Base-by-base conservation (phyloP, 768 basidiomycete species). In the Rhodosporidiobolus odoratus region DNA sequence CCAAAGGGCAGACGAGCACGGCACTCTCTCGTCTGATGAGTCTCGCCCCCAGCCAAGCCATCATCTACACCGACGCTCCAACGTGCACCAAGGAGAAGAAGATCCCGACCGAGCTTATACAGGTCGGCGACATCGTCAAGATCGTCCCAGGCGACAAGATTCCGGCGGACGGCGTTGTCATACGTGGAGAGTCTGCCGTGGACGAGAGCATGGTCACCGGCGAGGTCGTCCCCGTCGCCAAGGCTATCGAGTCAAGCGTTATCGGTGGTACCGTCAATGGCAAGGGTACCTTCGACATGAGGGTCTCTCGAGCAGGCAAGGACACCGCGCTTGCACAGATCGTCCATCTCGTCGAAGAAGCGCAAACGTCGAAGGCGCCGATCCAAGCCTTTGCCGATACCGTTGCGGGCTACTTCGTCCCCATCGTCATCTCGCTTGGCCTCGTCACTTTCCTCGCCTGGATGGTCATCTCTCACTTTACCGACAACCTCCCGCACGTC, bases 251-350 rank as follows among this genome's bases (percentile, higher is more conserved):
- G 7, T 91, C 94, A 76, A 78, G 81, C 48, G 92, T 98, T 54
- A 98, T 98, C 72, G 96, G 96, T 10, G 96, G 96, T 0, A 98
- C 96, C 0, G 87, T 99, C 78, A 99, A 99, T 76, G 92, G 93
- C 7, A 83, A 94, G 15, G 96, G 96, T n/a, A 92, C 93, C 1
- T 91, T 98, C 79, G 92, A 98, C 78, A 93, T 99, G 89, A 80
- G 88, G 40, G 92, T 99, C 76, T 93, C 90, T 1, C 89, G 93
- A 19, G 93, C 96, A 7, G 96, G 96, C 47, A 90, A 92, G 76
- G 93, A 99, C 78, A 97, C 96, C 0, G 93, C 96, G 1, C 84
- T 99, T 16, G 86, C 93, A 6, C 96, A 98, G 81, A 97, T 99
- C 72, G 95, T 98, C 69, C 87, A 87, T 75, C 87, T 98, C 63